These are phyloP conservation scores for Lupinus albus DNA, from an alignment of 306 rosid species.

Conservation along the genomic window DNA sequence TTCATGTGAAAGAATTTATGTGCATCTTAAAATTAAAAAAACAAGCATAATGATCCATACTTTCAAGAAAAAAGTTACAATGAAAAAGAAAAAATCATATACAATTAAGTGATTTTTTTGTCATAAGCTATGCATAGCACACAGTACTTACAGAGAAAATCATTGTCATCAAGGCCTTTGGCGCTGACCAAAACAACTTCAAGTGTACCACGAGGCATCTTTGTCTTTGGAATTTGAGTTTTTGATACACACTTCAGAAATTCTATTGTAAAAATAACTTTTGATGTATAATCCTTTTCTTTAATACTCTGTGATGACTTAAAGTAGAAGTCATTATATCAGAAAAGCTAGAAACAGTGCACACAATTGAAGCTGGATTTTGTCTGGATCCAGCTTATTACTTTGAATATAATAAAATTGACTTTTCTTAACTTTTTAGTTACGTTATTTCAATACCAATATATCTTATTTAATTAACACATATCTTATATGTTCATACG, in stretches of 20 bases:
- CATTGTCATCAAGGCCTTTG: slow-evolving; percentile 44
- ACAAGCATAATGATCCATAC: slow-evolving; percentile 8
- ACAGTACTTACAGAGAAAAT: slow-evolving; percentile 49
- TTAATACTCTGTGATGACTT: background rate
- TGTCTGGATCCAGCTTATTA: too few species aligned
- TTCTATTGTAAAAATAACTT: slow-evolving; percentile 2
- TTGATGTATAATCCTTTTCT: background rate
- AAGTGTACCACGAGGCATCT: slow-evolving; percentile 57
- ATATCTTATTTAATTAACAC: too few species aligned
- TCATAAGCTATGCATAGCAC: background rate
- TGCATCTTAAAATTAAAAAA: slow-evolving; percentile 7
- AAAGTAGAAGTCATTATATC: background rate
- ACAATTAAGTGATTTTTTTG: background rate
- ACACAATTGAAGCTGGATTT: too few species aligned
- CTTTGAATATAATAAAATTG: too few species aligned
- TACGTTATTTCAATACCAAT: too few species aligned
- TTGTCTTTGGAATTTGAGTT: slow-evolving; percentile 22
- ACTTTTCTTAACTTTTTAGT: too few species aligned
- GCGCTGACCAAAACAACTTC: slow-evolving; percentile 58
- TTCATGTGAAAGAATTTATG: background rate
- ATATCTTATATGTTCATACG: too few species aligned
- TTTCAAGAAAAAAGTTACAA: slow-evolving; percentile 13
- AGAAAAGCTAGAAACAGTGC: too few species aligned
- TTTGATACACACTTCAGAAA: slow-evolving; percentile 9
- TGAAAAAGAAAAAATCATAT: slow-evolving; percentile 10